Evolutionary conservation across 2,329 filamentous ascomycete genomes (phyloP), one percentile per base, ranked within the genome.

Genomic region (Fusarium papillatum): DNA sequence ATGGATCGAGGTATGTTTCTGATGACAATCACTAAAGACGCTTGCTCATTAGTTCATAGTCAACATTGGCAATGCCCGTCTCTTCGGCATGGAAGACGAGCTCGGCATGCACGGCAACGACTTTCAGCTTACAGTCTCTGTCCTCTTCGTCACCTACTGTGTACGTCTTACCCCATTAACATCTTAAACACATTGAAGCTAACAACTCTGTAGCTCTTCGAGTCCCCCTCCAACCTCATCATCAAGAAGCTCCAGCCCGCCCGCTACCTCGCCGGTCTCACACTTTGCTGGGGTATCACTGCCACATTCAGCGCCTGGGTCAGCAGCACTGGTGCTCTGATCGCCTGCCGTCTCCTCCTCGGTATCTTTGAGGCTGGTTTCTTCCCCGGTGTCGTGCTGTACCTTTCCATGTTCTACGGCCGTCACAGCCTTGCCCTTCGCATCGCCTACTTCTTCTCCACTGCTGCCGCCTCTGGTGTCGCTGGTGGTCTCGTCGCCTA

Each of bases 401-500:
- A 82, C 69, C 84, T 93, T 19, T 92, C 91, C 1, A 87, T 92
- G 69, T 93, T 92, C 82, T 93, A 93, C 80, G 90, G 87, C 24
- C 91, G 90, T 73, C 86, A 86, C 11, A 90, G 93, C 76, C 85
- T 93, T 7, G 91, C 90, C 0, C 82, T 93, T 5, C 88, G 92
- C 1, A 89, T 93, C 3, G 90, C 90, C 10, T 93, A 92, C 73
- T 86, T 93, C 3, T 93, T 93, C 79, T 87, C 89, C 13, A 87
- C 86, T 4, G 88, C 91, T 2, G 91, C 92, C 0, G 82, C 93
- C 2, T 90, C 92, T 0, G 92, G 92, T 8, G 91, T 91, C 1
- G 92, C 87, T 63, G 92, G 92, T 26, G 92, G 92, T 1, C 85
- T 94, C 0, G 85, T 94, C 1, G 92, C 92, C 0, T 93, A 92